Percentiles rank a stretch among this genome's conserved stretches.
These are phyloP conservation scores for Colletotrichum echinochloae DNA, from an alignment of 2,329 filamentous ascomycete species.

Conservation along the genomic window DNA sequence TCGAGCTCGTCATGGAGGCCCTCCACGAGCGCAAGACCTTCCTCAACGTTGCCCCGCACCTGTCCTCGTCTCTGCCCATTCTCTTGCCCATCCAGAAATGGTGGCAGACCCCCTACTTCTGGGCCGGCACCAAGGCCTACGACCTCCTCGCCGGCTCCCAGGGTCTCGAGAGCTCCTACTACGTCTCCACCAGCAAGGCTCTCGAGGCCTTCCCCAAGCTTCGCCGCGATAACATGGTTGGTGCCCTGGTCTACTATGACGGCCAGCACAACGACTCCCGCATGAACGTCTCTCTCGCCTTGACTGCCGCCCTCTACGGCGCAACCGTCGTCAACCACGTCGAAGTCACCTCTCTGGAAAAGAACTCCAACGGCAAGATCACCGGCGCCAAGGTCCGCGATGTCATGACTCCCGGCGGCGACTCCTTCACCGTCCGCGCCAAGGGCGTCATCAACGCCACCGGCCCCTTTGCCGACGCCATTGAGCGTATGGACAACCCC, in stretches of 20 bases:
- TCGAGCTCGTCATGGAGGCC: constrained; percentile 83
- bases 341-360: constrained; percentile 80
- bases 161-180: constrained; percentile 87
- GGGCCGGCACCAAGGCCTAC: constrained; percentile 80
- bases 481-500: constrained; percentile 84
- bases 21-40: constrained; percentile 87
- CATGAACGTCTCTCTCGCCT: constrained; percentile 86
- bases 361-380: constrained; percentile 76
- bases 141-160: constrained; percentile 85
- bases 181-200: constrained; percentile 81
- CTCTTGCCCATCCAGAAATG: constrained; percentile 85
- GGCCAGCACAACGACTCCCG: constrained; percentile 89
- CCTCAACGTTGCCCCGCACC: constrained; percentile 83
- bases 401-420: constrained; percentile 69
- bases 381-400: constrained; percentile 69
- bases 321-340: constrained; percentile 85
- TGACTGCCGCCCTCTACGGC: constrained; percentile 84
- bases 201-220: constrained; percentile 84
- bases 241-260: constrained; percentile 88
- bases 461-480: constrained; percentile 82
- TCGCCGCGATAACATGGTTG: constrained; percentile 77
- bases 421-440: constrained; percentile 77
- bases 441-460: constrained; percentile 89
- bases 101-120: constrained; percentile 85
- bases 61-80: constrained; percentile 84